Base-by-base conservation (phyloP, 83 land plant species). In the Picea engelmannii region DNA sequence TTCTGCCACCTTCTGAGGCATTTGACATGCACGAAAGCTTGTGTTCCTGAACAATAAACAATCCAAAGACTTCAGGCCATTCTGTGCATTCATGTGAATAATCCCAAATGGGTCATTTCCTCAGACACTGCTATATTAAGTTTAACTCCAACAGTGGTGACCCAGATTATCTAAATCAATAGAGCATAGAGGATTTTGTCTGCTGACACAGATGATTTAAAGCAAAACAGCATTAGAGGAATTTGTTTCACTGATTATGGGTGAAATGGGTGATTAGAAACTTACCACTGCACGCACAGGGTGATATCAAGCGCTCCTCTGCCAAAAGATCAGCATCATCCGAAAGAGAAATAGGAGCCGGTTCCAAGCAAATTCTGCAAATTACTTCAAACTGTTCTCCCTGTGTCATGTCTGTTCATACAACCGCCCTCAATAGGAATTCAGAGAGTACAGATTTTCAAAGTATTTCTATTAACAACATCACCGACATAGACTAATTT, bases 331-430 rank as follows among this genome's bases (percentile, higher is more conserved):
- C 25, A 31, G 79, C 84, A 16, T 84, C 81, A 18, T 81, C 84
- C 75, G 82, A 75, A 27, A 67, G 42, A 66, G 71, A 63, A 64
- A 83, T 55, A 27, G 86, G 86, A 47, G 86, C 80, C 25, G 86
- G 69, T 79, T 86, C 88, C n/a, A 86, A 74, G 82, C 88, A 86
- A 79, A 86, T 86, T 62, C 88, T 80, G 77, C 88, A 86, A 23
- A 86, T 86, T 79, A 76, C 76, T 80, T 86, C 88, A 25, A 40
- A 62, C 47, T 83, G 81, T 55, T 62, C 79, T 49, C 58, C 76
- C 15, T n/a, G 52, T 40, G 76, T 73, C 76, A 73, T 73, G 42
- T 73, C 58, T 73, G n/a, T 38, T 38, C 44, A 38, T 44, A 44
- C 24, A 44, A 10, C 17, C 44, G 76, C 12, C 55, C 76, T 73